These are phyloP conservation scores for Pythium sukuiense DNA, from an alignment of 352 stramenopile genomes.

Conservation along the genomic window DNA sequence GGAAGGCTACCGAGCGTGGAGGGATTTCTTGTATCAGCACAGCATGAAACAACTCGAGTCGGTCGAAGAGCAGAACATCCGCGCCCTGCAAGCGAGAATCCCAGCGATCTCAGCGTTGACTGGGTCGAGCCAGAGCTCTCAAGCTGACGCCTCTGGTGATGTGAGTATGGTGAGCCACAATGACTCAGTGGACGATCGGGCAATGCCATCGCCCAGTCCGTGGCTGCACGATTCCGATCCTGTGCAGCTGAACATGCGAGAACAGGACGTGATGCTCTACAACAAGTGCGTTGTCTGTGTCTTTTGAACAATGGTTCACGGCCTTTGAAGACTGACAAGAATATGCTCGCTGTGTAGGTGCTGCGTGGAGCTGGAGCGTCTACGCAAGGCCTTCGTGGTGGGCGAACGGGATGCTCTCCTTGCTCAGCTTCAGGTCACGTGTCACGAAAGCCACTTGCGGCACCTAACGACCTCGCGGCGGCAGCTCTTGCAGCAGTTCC, in stretches of 20 bases:
- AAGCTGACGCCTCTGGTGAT: constrained; percentile 1
- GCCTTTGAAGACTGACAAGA: neutral
- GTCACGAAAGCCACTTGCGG: constrained; percentile 23
- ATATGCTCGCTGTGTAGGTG: constrained; percentile 23
- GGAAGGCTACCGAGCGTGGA: constrained; percentile 4
- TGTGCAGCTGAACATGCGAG: constrained; percentile 30
- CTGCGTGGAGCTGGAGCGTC: constrained; percentile 36
- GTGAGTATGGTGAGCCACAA: constrained; percentile 6
- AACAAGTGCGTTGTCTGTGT: constrained; percentile 33
- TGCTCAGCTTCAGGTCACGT: constrained; percentile 34
- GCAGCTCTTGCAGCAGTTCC: constrained; percentile 35
- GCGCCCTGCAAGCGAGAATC: constrained; percentile 27
- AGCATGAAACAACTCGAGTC: constrained; percentile 20
- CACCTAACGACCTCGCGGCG: constrained; percentile 26
- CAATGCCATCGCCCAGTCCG: constrained; percentile 16
- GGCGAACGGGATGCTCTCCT: constrained; percentile 37
- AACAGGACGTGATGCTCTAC: constrained; percentile 42
- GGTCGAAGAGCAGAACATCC: constrained; percentile 28
- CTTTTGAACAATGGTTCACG: neutral
- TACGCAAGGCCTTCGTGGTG: constrained; percentile 36
- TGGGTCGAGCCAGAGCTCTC: constrained; percentile 4
- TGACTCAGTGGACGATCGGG: neutral
- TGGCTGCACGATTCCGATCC: constrained; percentile 41
- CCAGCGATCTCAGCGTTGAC: constrained; percentile 21
- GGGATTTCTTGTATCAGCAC: constrained; percentile 38